Base-by-base conservation (phyloP, 2,329 filamentous ascomycete genomes). In the Penicillium sp. region DNA sequence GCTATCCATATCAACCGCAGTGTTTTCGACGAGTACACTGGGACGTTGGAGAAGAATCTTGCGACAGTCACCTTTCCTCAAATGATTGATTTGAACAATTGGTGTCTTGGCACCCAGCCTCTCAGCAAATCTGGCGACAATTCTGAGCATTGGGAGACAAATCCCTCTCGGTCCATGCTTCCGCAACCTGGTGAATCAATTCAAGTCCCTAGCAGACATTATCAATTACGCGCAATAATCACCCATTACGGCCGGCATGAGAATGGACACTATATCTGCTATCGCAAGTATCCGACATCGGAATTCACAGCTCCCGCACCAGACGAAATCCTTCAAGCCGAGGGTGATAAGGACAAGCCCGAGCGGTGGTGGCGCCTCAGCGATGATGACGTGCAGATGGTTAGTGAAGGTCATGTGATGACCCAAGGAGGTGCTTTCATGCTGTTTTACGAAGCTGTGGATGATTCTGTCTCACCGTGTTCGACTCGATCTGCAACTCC, bases 191-290 rank as follows among this genome's bases (percentile, higher is more conserved):
- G 83, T 2, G 80, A 77, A 57, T 74, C 84, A 9, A 76, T 75
- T 0, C 84, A 85, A 3, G 80, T 56, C 31, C 57, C 63, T 39
- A 72, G 62, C 52, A 68, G 59, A 50, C 65, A 87, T 1, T 97
- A 96, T 69, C 85, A 90, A 67, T 78, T 97, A 16, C 84, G 88
- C 50, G 91, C 92, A 31, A 89, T 93, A 0, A 84, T 97, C 10
- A 94, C 91, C 1, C 94, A 97, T 69, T 90, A 89, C 58, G 94
- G 94, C 4, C 82, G 89, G 32, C 94, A 97, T 70, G 91, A 97
- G 59, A 96, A 96, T 65, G 94, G 94, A 0, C 94, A 99, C 74
- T 97, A 99, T 65, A 86, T 97, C 38, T 96, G 91, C 70, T 96
- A 94, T 72, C 83, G 90, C 49, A 89, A 88, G 65, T 87, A 90